Conservation (phyloP, 768 basidiomycete species). For the Pleurotus djamor region DNA sequence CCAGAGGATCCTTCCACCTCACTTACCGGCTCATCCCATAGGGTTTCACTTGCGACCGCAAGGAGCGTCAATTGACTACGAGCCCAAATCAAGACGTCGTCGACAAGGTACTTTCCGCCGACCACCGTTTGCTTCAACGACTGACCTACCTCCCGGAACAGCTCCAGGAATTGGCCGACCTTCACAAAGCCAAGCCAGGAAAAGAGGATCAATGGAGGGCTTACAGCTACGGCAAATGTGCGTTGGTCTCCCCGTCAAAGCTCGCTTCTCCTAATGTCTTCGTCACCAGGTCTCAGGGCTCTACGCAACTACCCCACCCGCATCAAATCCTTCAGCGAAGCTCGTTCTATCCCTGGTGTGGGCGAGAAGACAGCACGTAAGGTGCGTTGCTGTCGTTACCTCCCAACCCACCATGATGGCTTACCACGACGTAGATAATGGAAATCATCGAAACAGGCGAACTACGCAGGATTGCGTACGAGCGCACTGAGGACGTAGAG, state of each 20-base stretch:
- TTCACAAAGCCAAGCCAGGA: conserved; percentile 60
- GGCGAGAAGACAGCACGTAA: conserved; percentile 78
- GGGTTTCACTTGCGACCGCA: conserved; percentile 70
- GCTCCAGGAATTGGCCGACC: conserved; percentile 63
- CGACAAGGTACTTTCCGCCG: conserved; percentile 51
- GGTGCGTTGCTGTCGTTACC: conserved; percentile 25
- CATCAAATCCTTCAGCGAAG: conserved; percentile 59
- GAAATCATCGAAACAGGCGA: conserved; percentile 78
- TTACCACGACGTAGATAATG: conserved; percentile 54
- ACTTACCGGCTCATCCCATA: conserved; percentile 19
- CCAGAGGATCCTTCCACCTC: not conserved
- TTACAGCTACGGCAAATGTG: conserved; percentile 66
- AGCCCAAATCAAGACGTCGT: conserved; percentile 73
- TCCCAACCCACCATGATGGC: not conserved
- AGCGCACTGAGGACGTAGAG: conserved; percentile 61
- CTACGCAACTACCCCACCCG: conserved; percentile 54
- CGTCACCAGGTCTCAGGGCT: conserved; percentile 50
- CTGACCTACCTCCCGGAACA: conserved; percentile 20
- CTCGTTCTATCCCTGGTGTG: conserved; percentile 55
- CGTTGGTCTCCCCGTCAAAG: conserved; percentile 9
- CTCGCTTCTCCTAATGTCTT: not conserved
- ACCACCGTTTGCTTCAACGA: not conserved
- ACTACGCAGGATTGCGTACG: conserved; percentile 66
- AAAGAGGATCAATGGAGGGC: conserved; percentile 71
- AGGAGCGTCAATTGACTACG: conserved; percentile 24